phyloP scores from a whole-genome alignment of 2,329 filamentous ascomycete species.

The Alternaria gansuensis region DNA sequence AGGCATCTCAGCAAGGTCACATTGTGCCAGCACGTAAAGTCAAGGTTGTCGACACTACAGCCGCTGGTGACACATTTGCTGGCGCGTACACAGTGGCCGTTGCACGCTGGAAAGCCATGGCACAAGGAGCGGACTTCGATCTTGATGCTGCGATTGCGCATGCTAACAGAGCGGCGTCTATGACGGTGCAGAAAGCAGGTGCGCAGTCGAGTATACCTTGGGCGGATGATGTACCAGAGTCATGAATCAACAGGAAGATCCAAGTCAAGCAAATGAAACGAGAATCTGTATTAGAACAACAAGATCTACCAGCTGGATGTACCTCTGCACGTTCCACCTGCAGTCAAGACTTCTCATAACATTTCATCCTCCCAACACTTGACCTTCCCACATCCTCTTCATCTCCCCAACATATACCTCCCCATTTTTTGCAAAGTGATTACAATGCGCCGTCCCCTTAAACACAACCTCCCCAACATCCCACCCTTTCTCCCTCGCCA shows the following conservation, averaged over 20 bases:
- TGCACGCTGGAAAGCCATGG: slow-evolving; percentile 60
- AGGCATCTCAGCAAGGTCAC: slow-evolving; percentile 53
- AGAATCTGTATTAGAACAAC: neutral
- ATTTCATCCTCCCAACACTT: neutral
- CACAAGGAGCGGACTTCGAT: slow-evolving; percentile 55
- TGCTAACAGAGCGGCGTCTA: slow-evolving; percentile 70
- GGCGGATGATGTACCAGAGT: slow-evolving; percentile 61
- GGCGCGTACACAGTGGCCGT: slow-evolving; percentile 83
- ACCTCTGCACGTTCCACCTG: neutral
- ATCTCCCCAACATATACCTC: slow-evolving; percentile 62
- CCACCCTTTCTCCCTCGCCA: slow-evolving; percentile 59
- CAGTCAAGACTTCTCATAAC: too few species aligned
- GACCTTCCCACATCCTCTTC: slow-evolving; percentile 12
- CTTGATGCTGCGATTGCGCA: slow-evolving; percentile 67
- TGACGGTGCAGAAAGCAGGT: slow-evolving; percentile 71
- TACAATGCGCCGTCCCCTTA: slow-evolving; percentile 65
- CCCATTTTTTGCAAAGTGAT: slow-evolving; percentile 64
- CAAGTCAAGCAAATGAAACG: neutral
- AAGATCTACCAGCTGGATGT: neutral
- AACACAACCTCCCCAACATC: slow-evolving; percentile 60
- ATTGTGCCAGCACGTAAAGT: slow-evolving; percentile 72
- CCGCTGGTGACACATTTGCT: slow-evolving; percentile 93
- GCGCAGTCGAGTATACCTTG: slow-evolving; percentile 74
- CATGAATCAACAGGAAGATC: slow-evolving; percentile 12
- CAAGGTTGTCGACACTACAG: slow-evolving; percentile 88